A percentile compares a stretch with the other conserved stretches of the same genome.
These are phyloP conservation scores for Aplosporella prunicola DNA, from an alignment of 2,329 filamentous ascomycete genomes.

Conservation along the genomic window DNA sequence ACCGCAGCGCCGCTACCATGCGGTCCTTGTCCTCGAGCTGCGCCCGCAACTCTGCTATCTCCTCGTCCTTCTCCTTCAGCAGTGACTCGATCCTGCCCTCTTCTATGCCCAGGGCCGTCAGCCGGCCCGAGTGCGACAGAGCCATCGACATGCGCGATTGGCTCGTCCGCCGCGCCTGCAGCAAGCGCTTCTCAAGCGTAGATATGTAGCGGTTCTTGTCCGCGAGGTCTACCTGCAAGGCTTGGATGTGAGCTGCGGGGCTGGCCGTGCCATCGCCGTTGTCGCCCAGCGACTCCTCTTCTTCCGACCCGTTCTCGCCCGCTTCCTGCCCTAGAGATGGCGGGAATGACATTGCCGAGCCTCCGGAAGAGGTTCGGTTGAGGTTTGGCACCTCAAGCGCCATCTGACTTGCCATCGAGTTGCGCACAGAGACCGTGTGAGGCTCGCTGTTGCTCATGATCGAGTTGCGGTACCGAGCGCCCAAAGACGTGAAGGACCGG, in stretches of 20 bases:
- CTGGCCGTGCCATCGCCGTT: slow-evolving; percentile 81
- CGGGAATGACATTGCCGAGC: slow-evolving; percentile 19
- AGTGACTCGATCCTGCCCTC: slow-evolving; percentile 64
- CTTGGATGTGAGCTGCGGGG: slow-evolving; percentile 72
- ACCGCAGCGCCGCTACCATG: slow-evolving; percentile 81
- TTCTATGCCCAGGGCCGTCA: no score
- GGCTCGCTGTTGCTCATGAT: slow-evolving; percentile 31
- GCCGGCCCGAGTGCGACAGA: slow-evolving; percentile 52
- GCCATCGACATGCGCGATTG: slow-evolving; percentile 77
- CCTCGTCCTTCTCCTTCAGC: slow-evolving; percentile 80
- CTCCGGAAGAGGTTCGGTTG: slow-evolving; percentile 14
- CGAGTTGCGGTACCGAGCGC: slow-evolving; percentile 23
- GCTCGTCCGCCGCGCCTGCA: slow-evolving; percentile 84
- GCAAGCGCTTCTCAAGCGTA: slow-evolving; percentile 80
- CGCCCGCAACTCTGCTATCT: slow-evolving; percentile 83
- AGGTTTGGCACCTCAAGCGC: slow-evolving; percentile 32
- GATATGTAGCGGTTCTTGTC: slow-evolving; percentile 96
- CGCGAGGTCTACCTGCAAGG: slow-evolving; percentile 88
- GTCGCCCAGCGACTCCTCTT: slow-evolving; percentile 55
- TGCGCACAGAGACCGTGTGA: slow-evolving; percentile 41
- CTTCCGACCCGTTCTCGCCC: slow-evolving; percentile 22
- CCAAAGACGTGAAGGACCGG: slow-evolving; percentile 29
- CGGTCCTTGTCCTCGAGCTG: slow-evolving; percentile 89
- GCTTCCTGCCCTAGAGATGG: slow-evolving; percentile 17
- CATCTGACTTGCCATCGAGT: slow-evolving; percentile 26